Base-by-base conservation (phyloP, 2,329 filamentous ascomycete genomes). In the Simplicillium sp. region DNA sequence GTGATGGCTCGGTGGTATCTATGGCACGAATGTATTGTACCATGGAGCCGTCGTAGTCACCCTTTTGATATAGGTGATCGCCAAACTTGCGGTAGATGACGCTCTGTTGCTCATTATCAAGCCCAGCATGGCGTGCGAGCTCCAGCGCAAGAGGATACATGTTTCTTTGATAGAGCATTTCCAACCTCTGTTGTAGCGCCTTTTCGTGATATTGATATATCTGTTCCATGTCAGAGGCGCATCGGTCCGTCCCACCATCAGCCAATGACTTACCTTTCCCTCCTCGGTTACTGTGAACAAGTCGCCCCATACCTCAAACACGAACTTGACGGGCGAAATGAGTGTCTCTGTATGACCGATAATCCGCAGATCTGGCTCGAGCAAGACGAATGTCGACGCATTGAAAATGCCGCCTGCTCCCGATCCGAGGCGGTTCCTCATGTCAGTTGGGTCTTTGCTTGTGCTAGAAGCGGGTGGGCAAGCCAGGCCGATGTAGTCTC, bases 21-120 rank as follows among this genome's bases (percentile, higher is more conserved):
- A 98, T 96, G 0, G 94, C 90, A 51, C 87, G 84, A 46, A 98
- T 80, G 56, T 98, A 98, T 59, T 97, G 92, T 53, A 94, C 84
- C 94, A 98, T 98, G n/a, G 94, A 89, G 7, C 86, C 92, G 55
- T 98, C 92, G 55, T 90, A 98, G 55, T 96, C 89, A 4, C 85
- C 87, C 54, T 94, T 95, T 49, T 94, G 87, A 54, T 98, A 97
- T 3, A 97, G 64, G 54, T 90, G 86, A 57, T 98, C 92, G 11
- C 90, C 92, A 59, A 95, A 97, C 57, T 83, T 89, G 44, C 90
- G 81, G 55, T 90, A 94, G 44, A 98, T 98, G 43, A 85, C 70
- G 53, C 94, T 96, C 52, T 94, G 87, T 59, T 96, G 87, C 36
- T 82, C 69, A 3, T 68, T 64, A 58, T 89, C 86, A 53, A 96